Percentiles rank a stretch among this genome's conserved stretches.
phyloP scores from a whole-genome alignment of 1,139 yeast genomes.

The Hyphopichia khmerensis region DNA sequence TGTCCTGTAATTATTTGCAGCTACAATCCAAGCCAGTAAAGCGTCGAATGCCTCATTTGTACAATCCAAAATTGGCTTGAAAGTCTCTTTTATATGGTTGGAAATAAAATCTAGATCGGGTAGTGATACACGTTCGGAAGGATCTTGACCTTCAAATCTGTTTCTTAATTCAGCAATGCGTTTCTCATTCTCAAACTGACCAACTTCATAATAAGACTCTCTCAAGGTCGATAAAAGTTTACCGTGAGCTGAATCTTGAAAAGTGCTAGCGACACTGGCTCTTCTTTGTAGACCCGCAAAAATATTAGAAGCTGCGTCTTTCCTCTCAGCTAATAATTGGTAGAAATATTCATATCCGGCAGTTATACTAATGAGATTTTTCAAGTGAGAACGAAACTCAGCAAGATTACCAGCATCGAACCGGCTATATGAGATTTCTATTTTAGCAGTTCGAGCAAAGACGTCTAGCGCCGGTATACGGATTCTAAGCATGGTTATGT shows the following conservation, averaged over 20 bases:
- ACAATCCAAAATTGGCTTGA: constrained; percentile 17
- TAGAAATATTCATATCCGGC: constrained; percentile 33
- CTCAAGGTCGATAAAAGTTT: constrained; percentile 25
- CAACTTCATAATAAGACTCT: constrained; percentile 32
- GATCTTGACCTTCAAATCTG: not conserved
- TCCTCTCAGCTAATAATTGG: constrained; percentile 28
- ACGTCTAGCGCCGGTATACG: constrained; percentile 21
- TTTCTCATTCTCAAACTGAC: constrained; percentile 25
- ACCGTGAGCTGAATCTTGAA: constrained; percentile 16
- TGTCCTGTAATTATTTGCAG: constrained; percentile 30
- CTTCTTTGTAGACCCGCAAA: constrained; percentile 12
- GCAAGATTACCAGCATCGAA: constrained; percentile 29
- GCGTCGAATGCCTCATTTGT: constrained; percentile 18
- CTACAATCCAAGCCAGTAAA: constrained; percentile 24
- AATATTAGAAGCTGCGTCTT: constrained; percentile 15
- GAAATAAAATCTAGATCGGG: constrained; percentile 28
- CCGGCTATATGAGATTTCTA: constrained; percentile 30
- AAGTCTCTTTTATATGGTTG: constrained; percentile 16
- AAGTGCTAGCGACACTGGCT: constrained; percentile 12
- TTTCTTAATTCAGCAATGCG: constrained; percentile 18
- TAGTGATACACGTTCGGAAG: constrained; percentile 4
- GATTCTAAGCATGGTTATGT: constrained; percentile 19
- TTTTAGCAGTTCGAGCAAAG: constrained; percentile 18
- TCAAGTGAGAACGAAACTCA: constrained; percentile 23
- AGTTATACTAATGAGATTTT: constrained; percentile 21